Conservation (phyloP, 345 rosid genomes). For the Gossypium anomalum region DNA sequence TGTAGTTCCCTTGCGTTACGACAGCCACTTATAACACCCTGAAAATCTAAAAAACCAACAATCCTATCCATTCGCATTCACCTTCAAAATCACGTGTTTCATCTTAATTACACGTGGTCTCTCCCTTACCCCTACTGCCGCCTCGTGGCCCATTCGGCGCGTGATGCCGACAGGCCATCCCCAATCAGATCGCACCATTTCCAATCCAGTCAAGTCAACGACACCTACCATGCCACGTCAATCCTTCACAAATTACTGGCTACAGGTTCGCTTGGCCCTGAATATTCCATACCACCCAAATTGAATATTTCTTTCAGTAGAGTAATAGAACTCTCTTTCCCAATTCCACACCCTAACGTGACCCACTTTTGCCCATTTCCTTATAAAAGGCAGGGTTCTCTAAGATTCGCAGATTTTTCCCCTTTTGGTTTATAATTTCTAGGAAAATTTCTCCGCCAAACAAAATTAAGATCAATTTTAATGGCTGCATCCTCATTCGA, state of each 20-base stretch:
- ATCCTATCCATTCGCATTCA: neutral
- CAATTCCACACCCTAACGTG: neutral
- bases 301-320: constrained; percentile 12
- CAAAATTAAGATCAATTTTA: constrained; percentile 20
- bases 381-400: constrained; percentile 1
- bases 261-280: constrained; percentile 12
- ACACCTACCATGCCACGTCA: neutral
- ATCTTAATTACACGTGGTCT: neutral
- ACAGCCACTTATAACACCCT: neutral
- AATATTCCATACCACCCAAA: constrained; percentile 32
- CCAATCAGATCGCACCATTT: neutral
- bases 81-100: neutral
- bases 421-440: neutral
- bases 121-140: neutral
- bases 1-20: neutral
- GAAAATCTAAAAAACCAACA: neutral
- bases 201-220: neutral
- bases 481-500: constrained; percentile 58
- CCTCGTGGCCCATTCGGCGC: neutral
- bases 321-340: neutral
- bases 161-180: neutral
- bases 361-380: neutral
- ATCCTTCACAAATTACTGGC: neutral
- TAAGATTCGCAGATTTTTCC: neutral
- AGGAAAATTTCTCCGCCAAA: neutral